Base-by-base conservation (phyloP, 306 rosid genomes). In the Prinsepia uniflora region DNA sequence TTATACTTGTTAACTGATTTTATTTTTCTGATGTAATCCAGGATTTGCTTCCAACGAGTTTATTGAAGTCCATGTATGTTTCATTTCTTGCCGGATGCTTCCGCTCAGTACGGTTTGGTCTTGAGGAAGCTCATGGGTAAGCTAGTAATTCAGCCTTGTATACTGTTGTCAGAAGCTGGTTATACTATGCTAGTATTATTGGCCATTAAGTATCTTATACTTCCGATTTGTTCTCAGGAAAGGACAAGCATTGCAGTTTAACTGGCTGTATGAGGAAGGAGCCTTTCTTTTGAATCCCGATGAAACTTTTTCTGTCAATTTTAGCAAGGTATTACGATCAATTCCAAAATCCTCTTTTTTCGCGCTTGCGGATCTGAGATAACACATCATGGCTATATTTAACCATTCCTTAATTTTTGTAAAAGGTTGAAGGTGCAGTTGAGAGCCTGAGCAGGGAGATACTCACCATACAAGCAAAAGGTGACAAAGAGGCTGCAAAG, bases 181-280 rank as follows among this genome's bases (percentile, higher is more conserved):
- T 62, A 39, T 50, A 14, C 18, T 50, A 19, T 63, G 42, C 41
- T 19, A 8, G 14, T 50, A 75, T 63, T 61, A 54, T 18, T 53
- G 67, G 42, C 81, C 63, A 50, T 79, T 72, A 66, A 63, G 75
- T 36, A 67, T 62, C 81, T 79, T 75, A 81, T 64, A 52, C 71
- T 65, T 70, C 6, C 52, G 42, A 66, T 66, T 18, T 72, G 34
- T 82, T 78, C 40, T 70, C 82, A 94, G 98, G 59, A 94, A 94
- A 79, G 98, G 98, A 68, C 98, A 94, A 73, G 97, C 98, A 22
- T 74, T 94, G 83, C 98, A 94, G 77, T 94, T 94, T 81, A 94
- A 94, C 82, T 94, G 97, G 97, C 70, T 94, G 50, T 83, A 83
- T 74, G 90, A 83, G 82, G 80, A 87, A 89, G 95, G 84, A 73